phyloP scores from a whole-genome alignment of 176 grass and related monocot genomes.

The Secale cereale region DNA sequence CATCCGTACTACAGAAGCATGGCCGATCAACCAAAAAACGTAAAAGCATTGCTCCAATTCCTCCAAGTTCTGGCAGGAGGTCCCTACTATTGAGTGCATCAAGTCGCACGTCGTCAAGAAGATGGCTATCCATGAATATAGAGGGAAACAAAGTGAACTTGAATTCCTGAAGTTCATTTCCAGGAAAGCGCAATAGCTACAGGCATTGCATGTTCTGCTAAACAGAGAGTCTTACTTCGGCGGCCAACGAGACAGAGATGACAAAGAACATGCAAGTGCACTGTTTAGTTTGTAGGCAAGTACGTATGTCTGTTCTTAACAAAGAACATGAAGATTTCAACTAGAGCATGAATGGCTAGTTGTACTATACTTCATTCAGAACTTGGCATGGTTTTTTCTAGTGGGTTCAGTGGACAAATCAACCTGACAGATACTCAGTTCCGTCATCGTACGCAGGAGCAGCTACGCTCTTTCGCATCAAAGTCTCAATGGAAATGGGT shows the following conservation, averaged over 20 bases:
- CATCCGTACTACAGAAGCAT: too few relatives aligned
- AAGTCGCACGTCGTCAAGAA: not conserved
- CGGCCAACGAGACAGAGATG: not conserved
- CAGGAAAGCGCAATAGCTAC: not conserved
- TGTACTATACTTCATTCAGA: too few relatives aligned
- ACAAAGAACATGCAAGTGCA: too few relatives aligned
- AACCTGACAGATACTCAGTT: slow-evolving; percentile 29
- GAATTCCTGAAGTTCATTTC: not conserved
- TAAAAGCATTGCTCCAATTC: too few relatives aligned
- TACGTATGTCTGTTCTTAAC: too few relatives aligned
- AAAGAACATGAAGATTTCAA: too few relatives aligned
- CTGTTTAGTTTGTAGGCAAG: too few relatives aligned
- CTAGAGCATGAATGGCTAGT: too few relatives aligned
- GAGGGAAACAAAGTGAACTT: not conserved
- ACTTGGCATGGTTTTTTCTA: too few relatives aligned
- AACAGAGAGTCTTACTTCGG: not conserved
- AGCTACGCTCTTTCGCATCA: slow-evolving; percentile 39
- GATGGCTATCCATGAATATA: not conserved
- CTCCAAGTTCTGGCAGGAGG: slow-evolving; percentile 2
- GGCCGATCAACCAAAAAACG: too few relatives aligned
- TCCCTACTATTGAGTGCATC: not conserved
- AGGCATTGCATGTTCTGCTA: not conserved
- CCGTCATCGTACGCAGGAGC: slow-evolving; percentile 28
- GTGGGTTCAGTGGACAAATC: not conserved
- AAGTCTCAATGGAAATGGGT: slow-evolving; percentile 18